Conservation (phyloP, 2,329 filamentous ascomycete species). For the Arthrobotrys musiformis region DNA sequence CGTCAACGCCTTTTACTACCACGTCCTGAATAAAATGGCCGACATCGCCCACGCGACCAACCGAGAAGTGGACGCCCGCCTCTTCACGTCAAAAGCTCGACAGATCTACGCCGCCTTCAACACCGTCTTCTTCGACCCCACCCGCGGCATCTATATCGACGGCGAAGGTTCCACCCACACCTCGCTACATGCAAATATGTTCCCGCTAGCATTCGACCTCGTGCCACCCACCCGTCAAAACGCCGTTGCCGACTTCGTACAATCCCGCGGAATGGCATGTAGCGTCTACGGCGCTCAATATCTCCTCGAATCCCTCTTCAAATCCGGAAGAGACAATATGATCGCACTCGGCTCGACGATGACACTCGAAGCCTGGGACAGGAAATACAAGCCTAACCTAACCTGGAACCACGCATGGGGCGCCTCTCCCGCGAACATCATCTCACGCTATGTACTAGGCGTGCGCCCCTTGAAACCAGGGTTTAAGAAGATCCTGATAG, state of each 20-base stretch:
- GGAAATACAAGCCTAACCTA: slow-evolving; percentile 22
- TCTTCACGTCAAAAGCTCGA: slow-evolving; percentile 8
- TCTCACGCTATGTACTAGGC: slow-evolving; percentile 18
- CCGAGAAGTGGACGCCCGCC: not conserved
- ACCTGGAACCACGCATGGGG: slow-evolving; percentile 33
- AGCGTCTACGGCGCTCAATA: slow-evolving; percentile 28
- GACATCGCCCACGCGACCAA: not conserved
- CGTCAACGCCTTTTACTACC: slow-evolving; percentile 28
- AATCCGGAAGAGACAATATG: slow-evolving; percentile 18
- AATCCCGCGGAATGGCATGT: slow-evolving; percentile 27
- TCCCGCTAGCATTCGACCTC: slow-evolving; percentile 15
- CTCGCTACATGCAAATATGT: slow-evolving; percentile 28
- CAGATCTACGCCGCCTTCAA: slow-evolving; percentile 13
- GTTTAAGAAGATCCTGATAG: slow-evolving; percentile 7
- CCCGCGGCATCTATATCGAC: slow-evolving; percentile 8
- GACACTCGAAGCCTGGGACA: slow-evolving; percentile 29
- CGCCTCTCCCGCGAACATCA: slow-evolving; percentile 19
- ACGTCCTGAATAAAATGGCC: slow-evolving; percentile 10
- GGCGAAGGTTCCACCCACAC: slow-evolving; percentile 17
- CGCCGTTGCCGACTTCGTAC: slow-evolving; percentile 12
- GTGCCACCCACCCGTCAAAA: not conserved
- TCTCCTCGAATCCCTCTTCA: slow-evolving; percentile 20
- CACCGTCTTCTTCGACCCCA: not conserved
- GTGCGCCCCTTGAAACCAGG: slow-evolving; percentile 18
- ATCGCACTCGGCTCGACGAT: slow-evolving; percentile 13